Percentiles rank a stretch among this genome's conserved stretches.
phyloP scores from a whole-genome alignment of 129 eudicot genomes.

The Tagetes patula region DNA sequence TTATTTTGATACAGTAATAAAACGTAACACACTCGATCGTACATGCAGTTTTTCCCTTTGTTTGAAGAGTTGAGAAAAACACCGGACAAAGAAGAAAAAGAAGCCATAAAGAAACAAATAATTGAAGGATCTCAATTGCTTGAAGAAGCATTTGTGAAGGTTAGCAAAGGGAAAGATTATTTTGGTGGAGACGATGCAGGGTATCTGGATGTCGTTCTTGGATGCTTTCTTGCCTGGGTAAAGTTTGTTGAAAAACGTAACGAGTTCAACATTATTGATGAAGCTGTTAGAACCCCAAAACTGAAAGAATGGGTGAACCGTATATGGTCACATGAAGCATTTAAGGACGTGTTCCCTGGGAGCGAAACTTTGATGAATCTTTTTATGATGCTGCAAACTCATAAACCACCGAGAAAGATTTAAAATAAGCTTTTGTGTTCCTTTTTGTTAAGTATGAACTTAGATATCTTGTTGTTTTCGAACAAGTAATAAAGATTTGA shows the following conservation, averaged over 20 bases:
- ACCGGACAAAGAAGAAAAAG: conserved; percentile 30
- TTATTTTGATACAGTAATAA: too few relatives aligned
- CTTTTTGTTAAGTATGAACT: too few relatives aligned
- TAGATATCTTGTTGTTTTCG: too few relatives aligned
- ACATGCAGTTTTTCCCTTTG: conserved; percentile 23
- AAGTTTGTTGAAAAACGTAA: conserved; percentile 29
- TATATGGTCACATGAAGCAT: conserved; percentile 33
- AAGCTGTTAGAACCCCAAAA: conserved; percentile 35
- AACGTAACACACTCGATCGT: too few relatives aligned
- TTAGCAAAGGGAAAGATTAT: conserved; percentile 59
- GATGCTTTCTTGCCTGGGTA: conserved; percentile 46
- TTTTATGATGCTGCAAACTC: conserved; percentile 11
- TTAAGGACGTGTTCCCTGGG: conserved; percentile 40
- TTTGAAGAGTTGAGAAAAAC: conserved; percentile 15
- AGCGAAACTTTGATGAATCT: conserved; percentile 29
- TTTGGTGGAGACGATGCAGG: conserved; percentile 60
- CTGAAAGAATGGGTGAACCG: conserved; percentile 35
- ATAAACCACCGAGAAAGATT: conserved; percentile 18
- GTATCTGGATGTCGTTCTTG: conserved; percentile 57
- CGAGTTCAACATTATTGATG: conserved; percentile 37
- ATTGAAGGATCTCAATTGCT: conserved; percentile 28
- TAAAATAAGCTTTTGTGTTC: not conserved
- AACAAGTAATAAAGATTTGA: too few relatives aligned
- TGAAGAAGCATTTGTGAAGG: conserved; percentile 46
- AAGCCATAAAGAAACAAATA: conserved; percentile 27